Evolutionary conservation across 2,329 filamentous ascomycete genomes (phyloP), one percentile per base, ranked within the genome.

Genomic region (Ambrosiella xylebori): DNA sequence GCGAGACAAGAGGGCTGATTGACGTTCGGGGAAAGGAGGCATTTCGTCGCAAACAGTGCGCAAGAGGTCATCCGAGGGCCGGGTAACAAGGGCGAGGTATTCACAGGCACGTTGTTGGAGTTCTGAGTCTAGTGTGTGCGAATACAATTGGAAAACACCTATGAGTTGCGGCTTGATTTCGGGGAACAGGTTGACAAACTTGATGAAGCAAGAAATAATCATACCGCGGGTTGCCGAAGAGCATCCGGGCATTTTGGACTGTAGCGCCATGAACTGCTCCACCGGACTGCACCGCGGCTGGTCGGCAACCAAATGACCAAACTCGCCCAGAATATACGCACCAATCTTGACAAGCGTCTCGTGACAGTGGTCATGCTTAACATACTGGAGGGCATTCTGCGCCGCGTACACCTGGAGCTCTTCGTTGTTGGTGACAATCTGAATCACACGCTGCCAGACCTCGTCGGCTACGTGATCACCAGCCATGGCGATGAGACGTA

Each of bases 391-490:
- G 19, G 93, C 89, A 65, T 94, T 94, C 67, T 95, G 88, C 3
- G 93, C 89, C 1, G 93, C 93, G 68, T 98, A 98, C 0, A 95
- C 85, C 70, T 98, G 93, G 9, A 98, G 77, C 69, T 97, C 91
- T 70, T 98, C 93, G 69, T 98, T 98, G 74, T 98, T 98, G 57
- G 93, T 97, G 60, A 97, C 90, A 64, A 98, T 97, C 69, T 98
- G 93, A 62, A 95, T 96, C 58, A 98, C 91, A 65, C 93, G 84
- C 69, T 98, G 93, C 93, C 93, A 98, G 15, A 98, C 93, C 71
- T 98, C 93, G 63, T 98, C 94, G 70, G 91, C 97, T 64, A 98
- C 91, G 69, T 98, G 93, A 66, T 98, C 93, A 64, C 93, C 93
- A 2, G 94, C 93, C 81, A 97, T 90, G 60, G 91, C 89, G 60